These are phyloP conservation scores for Nosema muscidifuracis DNA, from an alignment of 371 early-diverging fungal species.

Conservation along the genomic window DNA sequence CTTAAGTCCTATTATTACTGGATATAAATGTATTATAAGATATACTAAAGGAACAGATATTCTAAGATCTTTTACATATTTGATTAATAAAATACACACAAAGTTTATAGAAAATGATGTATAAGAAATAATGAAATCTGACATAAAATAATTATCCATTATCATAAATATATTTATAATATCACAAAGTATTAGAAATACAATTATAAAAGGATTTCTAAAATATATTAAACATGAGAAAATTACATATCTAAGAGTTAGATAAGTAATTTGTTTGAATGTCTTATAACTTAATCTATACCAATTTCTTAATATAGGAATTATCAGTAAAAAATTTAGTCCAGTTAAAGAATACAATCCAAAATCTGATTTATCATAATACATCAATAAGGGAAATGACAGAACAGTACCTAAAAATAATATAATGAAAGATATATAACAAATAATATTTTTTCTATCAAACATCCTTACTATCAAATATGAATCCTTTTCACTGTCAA, in stretches of 20 bases:
- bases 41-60: neutral
- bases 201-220: neutral
- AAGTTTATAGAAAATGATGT: neutral
- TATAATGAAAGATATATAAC: neutral
- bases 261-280: neutral
- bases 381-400: neutral
- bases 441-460: constrained; percentile 21
- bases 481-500: constrained; percentile 21
- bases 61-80: too few relatives aligned
- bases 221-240: neutral
- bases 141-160: too few relatives aligned
- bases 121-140: too few relatives aligned
- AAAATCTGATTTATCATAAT: neutral
- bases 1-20: too few relatives aligned
- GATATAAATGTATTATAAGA: neutral
- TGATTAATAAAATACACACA: too few relatives aligned
- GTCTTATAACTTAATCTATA: neutral
- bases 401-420: neutral
- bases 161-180: too few relatives aligned
- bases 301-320: neutral
- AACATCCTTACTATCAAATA: constrained; percentile 37
- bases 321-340: neutral
- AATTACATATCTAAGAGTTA: neutral
- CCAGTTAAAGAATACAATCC: neutral
- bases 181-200: too few relatives aligned